These are phyloP conservation scores for Craspedostauros australis DNA, from an alignment of 108 stramenopile species.

Conservation along the genomic window DNA sequence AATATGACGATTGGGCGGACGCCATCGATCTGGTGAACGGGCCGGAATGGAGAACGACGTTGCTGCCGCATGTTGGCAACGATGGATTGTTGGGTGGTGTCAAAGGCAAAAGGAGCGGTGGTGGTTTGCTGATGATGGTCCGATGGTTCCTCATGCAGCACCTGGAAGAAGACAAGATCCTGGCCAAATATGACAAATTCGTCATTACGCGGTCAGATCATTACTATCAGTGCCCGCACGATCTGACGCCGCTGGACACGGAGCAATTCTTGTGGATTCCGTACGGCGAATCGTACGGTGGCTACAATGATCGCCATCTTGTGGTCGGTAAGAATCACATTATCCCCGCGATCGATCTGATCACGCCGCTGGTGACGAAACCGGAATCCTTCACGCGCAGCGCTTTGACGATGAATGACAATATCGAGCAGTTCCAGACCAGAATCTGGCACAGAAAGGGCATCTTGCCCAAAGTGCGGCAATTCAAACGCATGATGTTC, in stretches of 20 bases:
- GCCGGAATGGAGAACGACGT: slow-evolving; percentile 16
- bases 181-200: slow-evolving; percentile 32
- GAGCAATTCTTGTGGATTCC: slow-evolving; percentile 27
- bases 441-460: too few species aligned
- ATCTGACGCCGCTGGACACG: slow-evolving; percentile 12
- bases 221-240: slow-evolving; percentile 34
- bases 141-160: slow-evolving; percentile 33
- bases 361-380: too few species aligned
- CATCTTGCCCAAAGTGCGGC: too few species aligned
- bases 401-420: too few species aligned
- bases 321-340: too few species aligned
- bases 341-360: too few species aligned
- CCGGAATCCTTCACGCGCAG: too few species aligned
- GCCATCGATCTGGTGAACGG: slow-evolving; percentile 37
- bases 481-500: too few species aligned
- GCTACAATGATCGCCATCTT: slow-evolving; percentile 30
- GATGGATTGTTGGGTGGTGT: slow-evolving; percentile 25
- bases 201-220: slow-evolving; percentile 44
- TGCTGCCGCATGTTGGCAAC: slow-evolving; percentile 1
- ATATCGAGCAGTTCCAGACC: too few species aligned
- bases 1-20: slow-evolving; percentile 43
- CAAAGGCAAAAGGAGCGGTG: slow-evolving; percentile 7
- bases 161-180: slow-evolving; percentile 4
- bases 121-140: slow-evolving; percentile 34
- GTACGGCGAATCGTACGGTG: slow-evolving; percentile 28